phyloP scores from a whole-genome alignment of 164 flowering plant genomes.

The Akebia trifoliata region DNA sequence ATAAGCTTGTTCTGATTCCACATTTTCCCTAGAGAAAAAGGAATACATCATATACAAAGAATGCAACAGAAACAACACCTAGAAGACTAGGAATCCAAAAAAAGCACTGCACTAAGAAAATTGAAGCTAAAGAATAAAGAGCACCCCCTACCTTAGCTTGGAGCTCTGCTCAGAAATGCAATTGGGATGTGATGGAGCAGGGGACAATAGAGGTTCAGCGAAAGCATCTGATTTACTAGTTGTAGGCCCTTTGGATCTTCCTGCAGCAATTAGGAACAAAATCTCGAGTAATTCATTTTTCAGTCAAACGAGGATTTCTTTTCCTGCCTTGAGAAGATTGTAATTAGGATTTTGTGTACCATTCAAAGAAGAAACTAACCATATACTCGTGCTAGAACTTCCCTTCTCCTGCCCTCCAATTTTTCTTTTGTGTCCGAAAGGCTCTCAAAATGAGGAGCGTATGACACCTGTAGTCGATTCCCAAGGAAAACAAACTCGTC shows the following conservation, averaged over 20 bases:
- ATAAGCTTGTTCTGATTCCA: slow-evolving; percentile 15
- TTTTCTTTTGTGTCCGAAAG: slow-evolving; percentile 76
- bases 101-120: background rate
- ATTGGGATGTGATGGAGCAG: slow-evolving; percentile 19
- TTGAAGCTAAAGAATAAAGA: background rate
- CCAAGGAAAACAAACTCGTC: slow-evolving; percentile 83
- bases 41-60: background rate
- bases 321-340: background rate
- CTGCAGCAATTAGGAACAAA: slow-evolving; percentile 38
- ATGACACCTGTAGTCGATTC: slow-evolving; percentile 67
- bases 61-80: background rate
- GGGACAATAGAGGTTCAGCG: slow-evolving; percentile 16
- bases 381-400: slow-evolving; percentile 67
- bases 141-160: slow-evolving; percentile 25
- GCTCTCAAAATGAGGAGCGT: slow-evolving; percentile 83
- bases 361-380: slow-evolving; percentile 40
- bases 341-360: background rate
- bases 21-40: slow-evolving; percentile 19
- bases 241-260: slow-evolving; percentile 32
- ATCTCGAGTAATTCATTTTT: no score
- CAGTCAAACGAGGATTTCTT: no score
- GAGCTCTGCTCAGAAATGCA: slow-evolving; percentile 12
- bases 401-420: slow-evolving; percentile 72
- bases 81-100: background rate
- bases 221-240: slow-evolving; percentile 10